Evolutionary conservation across 805 yeast species (phyloP).

Genomic region (Metschnikowia hibisci): DNA sequence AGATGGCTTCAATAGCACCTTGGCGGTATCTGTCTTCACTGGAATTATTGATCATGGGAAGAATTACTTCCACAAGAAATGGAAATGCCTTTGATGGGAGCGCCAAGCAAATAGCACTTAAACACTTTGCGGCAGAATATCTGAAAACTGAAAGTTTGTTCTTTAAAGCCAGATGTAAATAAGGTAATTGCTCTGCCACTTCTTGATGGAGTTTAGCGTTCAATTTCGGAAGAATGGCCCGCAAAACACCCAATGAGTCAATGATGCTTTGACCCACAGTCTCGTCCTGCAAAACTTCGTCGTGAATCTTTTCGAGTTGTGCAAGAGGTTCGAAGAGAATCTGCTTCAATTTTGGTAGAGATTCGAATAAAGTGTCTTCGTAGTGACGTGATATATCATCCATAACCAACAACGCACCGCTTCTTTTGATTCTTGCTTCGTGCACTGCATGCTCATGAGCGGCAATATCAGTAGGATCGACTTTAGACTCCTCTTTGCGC

Average conservation of each 20-base stretch:
- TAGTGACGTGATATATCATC: constrained; percentile 54
- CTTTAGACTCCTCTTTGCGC: constrained; percentile 68
- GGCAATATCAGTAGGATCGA: constrained; percentile 58
- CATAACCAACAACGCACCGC: constrained; percentile 76
- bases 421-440: constrained; percentile 74
- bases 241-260: constrained; percentile 78
- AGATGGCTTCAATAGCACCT: constrained; percentile 90
- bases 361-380: constrained; percentile 50
- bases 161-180: constrained; percentile 52
- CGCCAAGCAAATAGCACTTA: constrained; percentile 72
- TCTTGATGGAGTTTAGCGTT: constrained; percentile 45
- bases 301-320: constrained; percentile 23
- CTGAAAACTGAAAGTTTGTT: constrained; percentile 80
- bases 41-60: constrained; percentile 80
- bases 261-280: constrained; percentile 72
- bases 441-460: constrained; percentile 60
- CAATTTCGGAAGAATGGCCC: constrained; percentile 68
- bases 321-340: constrained; percentile 65
- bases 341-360: constrained; percentile 62
- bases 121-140: constrained; percentile 84
- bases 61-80: constrained; percentile 65
- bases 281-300: constrained; percentile 37
- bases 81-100: constrained; percentile 72
- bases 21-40: constrained; percentile 70
- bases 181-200: constrained; percentile 40